phyloP scores from a whole-genome alignment of 2,329 filamentous ascomycete species.

The Xylariaceae sp. region DNA sequence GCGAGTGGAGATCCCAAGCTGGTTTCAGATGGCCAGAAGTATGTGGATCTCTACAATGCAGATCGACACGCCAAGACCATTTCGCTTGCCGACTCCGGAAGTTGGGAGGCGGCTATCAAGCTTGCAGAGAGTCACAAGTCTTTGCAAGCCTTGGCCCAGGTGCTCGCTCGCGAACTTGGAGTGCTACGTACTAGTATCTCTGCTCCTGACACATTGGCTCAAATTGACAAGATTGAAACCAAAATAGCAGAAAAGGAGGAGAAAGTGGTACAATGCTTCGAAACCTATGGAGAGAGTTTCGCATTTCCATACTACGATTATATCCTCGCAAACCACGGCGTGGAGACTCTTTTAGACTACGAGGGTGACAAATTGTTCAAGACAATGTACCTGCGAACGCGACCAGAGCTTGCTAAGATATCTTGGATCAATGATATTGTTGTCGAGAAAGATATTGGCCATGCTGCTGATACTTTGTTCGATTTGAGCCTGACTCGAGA shows the following conservation, averaged over 20 bases:
- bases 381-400: conserved; percentile 70
- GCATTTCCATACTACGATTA: conserved; percentile 75
- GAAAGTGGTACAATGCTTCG: conserved; percentile 50
- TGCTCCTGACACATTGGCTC: conserved; percentile 32
- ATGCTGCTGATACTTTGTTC: conserved; percentile 66
- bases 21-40: conserved; percentile 41
- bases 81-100: conserved; percentile 47
- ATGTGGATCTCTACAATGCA: conserved; percentile 42
- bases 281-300: conserved; percentile 59
- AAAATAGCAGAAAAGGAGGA: conserved; percentile 43
- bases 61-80: conserved; percentile 50
- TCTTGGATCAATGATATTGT: conserved; percentile 93
- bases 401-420: conserved; percentile 67
- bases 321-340: conserved; percentile 61
- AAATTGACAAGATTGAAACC: conserved; percentile 36
- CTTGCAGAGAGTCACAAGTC: conserved; percentile 55
- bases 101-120: conserved; percentile 53
- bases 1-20: conserved; percentile 40
- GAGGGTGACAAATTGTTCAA: conserved; percentile 64
- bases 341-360: conserved; percentile 65
- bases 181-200: conserved; percentile 34
- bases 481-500: conserved; percentile 66
- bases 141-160: conserved; percentile 50
- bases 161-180: conserved; percentile 50
- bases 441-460: conserved; percentile 66